phyloP scores from a whole-genome alignment of 202 grass and related monocot genomes.

The Dendrocalamus latiflorus region DNA sequence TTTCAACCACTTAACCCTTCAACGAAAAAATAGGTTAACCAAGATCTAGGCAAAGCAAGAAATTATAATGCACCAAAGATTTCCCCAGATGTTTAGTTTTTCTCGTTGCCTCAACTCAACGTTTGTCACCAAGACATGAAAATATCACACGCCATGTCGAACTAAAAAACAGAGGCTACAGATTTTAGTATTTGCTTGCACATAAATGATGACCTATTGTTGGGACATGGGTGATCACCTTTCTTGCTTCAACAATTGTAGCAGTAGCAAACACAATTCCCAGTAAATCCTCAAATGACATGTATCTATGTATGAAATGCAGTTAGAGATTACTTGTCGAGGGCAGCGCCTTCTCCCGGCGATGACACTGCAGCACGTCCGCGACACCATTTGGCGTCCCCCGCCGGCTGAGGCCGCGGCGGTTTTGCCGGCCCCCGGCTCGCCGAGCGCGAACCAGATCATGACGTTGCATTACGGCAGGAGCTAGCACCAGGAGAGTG shows the following conservation, averaged over 20 bases:
- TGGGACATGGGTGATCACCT: neutral
- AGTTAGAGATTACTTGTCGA: constrained; percentile 97
- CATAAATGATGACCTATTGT: neutral
- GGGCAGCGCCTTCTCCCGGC: constrained; percentile 68
- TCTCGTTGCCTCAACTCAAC: neutral
- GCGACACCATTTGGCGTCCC: constrained; percentile 67
- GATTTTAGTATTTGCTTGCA: neutral
- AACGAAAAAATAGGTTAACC: neutral
- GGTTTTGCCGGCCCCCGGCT: constrained; percentile 42
- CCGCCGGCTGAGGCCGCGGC: constrained; percentile 34
- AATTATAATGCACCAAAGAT: neutral
- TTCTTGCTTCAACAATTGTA: neutral
- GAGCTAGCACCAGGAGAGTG: constrained; percentile 47
- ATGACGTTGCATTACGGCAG: constrained; percentile 87
- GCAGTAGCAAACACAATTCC: neutral
- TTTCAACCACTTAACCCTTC: neutral
- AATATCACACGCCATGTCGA: neutral
- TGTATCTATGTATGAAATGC: constrained; percentile 33
- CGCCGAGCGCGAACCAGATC: constrained; percentile 42
- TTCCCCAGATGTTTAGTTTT: neutral
- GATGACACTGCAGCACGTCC: constrained; percentile 72
- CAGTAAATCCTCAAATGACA: constrained; percentile 12
- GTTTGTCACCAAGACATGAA: neutral
- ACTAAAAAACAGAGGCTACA: neutral
- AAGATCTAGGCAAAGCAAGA: neutral